Evolutionary conservation across 164 flowering plant genomes (phyloP).

Genomic region (Piper betle): DNA sequence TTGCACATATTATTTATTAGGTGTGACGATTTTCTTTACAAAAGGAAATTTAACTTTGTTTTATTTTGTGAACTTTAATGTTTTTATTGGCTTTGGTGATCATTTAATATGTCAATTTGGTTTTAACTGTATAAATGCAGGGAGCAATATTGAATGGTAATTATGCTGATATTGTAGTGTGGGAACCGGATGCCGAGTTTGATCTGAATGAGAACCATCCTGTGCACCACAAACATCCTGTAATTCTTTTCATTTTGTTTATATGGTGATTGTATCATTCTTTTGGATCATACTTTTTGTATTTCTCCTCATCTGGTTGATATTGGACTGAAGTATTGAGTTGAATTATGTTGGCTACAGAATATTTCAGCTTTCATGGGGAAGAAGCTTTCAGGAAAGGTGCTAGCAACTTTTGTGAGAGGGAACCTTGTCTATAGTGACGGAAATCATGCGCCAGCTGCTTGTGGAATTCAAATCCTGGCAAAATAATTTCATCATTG

Average conservation of each 20-base stretch:
- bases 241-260: slow-evolving; percentile 15
- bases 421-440: slow-evolving; percentile 75
- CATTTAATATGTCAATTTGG: too few species aligned
- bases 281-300: too few species aligned
- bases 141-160: slow-evolving; percentile 73
- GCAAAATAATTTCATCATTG: slow-evolving; percentile 21
- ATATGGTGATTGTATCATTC: neutral
- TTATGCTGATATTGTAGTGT: slow-evolving; percentile 88
- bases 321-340: neutral
- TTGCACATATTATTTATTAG: too few species aligned
- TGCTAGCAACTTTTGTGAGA: slow-evolving; percentile 74
- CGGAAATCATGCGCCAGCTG: slow-evolving; percentile 64
- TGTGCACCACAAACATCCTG: slow-evolving; percentile 63
- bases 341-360: slow-evolving; percentile 17
- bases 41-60: too few species aligned
- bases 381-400: slow-evolving; percentile 59
- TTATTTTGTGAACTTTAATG: neutral
- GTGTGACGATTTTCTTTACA: too few species aligned
- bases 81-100: neutral
- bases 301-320: too few species aligned
- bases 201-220: slow-evolving; percentile 44
- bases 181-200: slow-evolving; percentile 83
- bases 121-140: slow-evolving; percentile 24
- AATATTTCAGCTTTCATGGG: slow-evolving; percentile 87
- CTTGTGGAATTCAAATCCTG: slow-evolving; percentile 75